phyloP scores from a whole-genome alignment of 371 early-diverging fungal species.

The Mortierella sp. region DNA sequence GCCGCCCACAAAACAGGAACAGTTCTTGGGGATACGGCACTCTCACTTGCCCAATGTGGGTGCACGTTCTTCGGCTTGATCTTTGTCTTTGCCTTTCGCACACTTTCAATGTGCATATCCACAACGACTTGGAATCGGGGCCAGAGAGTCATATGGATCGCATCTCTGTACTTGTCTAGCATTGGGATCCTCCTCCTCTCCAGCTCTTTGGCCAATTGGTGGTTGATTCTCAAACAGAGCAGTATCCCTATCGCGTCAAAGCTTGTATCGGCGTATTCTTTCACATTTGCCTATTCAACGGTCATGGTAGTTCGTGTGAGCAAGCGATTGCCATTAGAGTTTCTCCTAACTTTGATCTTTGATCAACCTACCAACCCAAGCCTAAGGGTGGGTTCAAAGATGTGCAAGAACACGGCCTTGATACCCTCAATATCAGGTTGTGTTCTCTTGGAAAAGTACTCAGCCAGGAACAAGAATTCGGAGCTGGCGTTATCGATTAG shows the following conservation, averaged over 20 bases:
- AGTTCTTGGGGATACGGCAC: too few species aligned
- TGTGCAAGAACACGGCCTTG: constrained; percentile 68
- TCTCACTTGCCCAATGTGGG: constrained; percentile 78
- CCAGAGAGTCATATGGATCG: constrained; percentile 92
- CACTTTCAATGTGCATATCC: constrained; percentile 86
- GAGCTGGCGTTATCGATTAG: constrained; percentile 92
- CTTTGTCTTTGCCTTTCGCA: constrained; percentile 72
- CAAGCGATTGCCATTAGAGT: too few species aligned
- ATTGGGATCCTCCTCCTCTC: constrained; percentile 80
- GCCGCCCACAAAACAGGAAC: too few species aligned
- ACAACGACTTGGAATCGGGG: constrained; percentile 90
- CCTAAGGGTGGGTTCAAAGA: constrained; percentile 87
- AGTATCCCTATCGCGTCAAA: constrained; percentile 91
- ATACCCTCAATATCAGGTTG: constrained; percentile 56
- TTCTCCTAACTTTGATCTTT: too few species aligned
- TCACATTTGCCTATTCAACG: constrained; percentile 64
- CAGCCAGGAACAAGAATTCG: constrained; percentile 89
- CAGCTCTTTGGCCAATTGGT: constrained; percentile 81
- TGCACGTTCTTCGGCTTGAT: constrained; percentile 79
- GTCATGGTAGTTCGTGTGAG: too few species aligned
- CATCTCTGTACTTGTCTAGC: constrained; percentile 84
- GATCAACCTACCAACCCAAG: constrained; percentile 67
- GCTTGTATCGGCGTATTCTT: constrained; percentile 75
- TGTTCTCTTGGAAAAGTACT: constrained; percentile 77
- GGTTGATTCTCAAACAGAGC: constrained; percentile 87